Conservation (phyloP, 129 eudicot species). For the Tagetes erecta region DNA sequence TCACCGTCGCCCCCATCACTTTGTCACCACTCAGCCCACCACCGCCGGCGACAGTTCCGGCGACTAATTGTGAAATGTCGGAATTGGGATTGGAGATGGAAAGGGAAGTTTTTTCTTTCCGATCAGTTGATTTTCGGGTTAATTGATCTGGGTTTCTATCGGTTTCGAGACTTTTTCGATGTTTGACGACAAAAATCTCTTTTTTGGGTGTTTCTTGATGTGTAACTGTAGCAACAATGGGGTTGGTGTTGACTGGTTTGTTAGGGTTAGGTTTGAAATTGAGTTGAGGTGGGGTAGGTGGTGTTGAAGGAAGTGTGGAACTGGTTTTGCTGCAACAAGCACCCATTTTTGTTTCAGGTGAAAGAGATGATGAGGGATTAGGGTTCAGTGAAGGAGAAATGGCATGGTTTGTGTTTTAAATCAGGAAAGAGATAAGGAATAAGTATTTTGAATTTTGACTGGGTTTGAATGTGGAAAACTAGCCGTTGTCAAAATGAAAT, state of each 20-base stretch:
- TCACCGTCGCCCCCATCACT: constrained; percentile 46
- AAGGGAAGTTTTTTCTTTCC: constrained; percentile 34
- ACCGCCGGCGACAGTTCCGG: background rate
- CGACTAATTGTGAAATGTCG: constrained; percentile 13
- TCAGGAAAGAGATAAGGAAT: constrained; percentile 11
- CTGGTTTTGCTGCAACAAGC: constrained; percentile 36
- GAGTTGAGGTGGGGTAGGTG: constrained; percentile 28
- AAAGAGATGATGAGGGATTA: constrained; percentile 5
- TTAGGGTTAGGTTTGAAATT: constrained; percentile 27
- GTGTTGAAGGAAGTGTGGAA: constrained; percentile 13
- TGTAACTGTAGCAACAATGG: constrained; percentile 15
- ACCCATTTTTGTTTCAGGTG: constrained; percentile 32
- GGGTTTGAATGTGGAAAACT: constrained; percentile 23
- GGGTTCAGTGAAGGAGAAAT: constrained; percentile 28
- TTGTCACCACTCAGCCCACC: constrained; percentile 21
- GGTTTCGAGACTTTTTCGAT: constrained; percentile 68
- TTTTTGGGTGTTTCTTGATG: constrained; percentile 43
- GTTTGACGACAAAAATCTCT: constrained; percentile 61
- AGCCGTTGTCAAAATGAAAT: constrained; percentile 29
- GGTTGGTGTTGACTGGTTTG: background rate
- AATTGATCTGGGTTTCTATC: constrained; percentile 47
- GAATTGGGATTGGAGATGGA: background rate
- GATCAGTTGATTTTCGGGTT: constrained; percentile 35
- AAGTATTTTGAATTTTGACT: constrained; percentile 35
- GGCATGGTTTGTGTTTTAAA: constrained; percentile 25